Evolutionary conservation across 2,329 filamentous ascomycete genomes (phyloP), one percentile per base, ranked within the genome.

Genomic region (Pestalotiopsis sp.): DNA sequence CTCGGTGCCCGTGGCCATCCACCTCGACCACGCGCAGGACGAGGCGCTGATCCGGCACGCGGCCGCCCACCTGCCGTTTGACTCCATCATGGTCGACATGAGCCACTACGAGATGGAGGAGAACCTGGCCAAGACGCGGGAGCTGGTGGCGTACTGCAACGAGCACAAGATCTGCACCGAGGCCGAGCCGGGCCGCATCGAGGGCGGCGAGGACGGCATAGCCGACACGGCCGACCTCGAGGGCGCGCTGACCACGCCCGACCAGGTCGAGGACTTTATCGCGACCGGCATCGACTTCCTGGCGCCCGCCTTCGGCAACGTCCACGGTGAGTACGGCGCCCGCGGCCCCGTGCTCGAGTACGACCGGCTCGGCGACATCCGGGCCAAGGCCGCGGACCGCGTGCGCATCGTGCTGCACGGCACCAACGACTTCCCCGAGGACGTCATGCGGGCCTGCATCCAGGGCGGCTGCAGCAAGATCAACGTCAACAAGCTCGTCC

Each of bases 41-140:
- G 86, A 87, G 38, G 85, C 85, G 67, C 84, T 88, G 58, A 89
- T 92, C 70, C 84, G 84, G 4, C 80, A 80, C 0, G 89, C 88
- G 0, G 88, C 88, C 0, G 83, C 86, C 69, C 80, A 82, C 1
- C 81, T 88, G 49, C 84, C 83, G 0, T 93, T 93, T 71, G 91
- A 93, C 76, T 87, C 84, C 66, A 92, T 93, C 76, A 93, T 93
- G 91, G 88, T 93, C 0, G 92, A 93, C 79, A 93, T 93, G 91
- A 88, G 85, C 68, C 91, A 93, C 77, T 91, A 91, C 76, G 90
- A 91, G 74, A 90, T 90, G 73, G 90, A 86, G 68, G 91, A 92
- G 81, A 93, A 93, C 73, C 81, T 93, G 27, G 81, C 84, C 2
- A 84, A 87, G 75, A 93, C 91, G 23, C 82, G 82, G 64, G 88